Evolutionary conservation across 805 yeast genomes (phyloP).

Genomic region (Ogataea ganodermae): DNA sequence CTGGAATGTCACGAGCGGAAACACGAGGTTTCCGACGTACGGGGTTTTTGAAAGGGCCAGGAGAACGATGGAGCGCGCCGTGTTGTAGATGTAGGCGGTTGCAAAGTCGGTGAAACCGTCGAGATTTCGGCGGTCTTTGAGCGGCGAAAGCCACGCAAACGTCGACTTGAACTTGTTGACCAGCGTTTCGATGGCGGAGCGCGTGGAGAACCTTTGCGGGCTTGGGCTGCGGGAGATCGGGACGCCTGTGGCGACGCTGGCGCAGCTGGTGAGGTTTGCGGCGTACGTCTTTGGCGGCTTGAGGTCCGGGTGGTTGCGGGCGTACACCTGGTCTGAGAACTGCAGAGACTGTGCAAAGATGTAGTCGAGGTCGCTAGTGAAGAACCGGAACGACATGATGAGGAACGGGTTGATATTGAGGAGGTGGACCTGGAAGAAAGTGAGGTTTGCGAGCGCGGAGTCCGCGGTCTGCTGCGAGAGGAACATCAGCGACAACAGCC

Average conservation of each 20-base stretch:
- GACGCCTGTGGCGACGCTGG: neutral
- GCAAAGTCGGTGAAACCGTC: slow-evolving; percentile 25
- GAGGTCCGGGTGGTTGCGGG: slow-evolving; percentile 42
- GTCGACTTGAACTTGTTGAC: slow-evolving; percentile 3
- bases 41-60: slow-evolving; percentile 43
- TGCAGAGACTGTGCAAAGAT: slow-evolving; percentile 41
- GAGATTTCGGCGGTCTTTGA: slow-evolving; percentile 9
- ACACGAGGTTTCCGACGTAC: slow-evolving; percentile 41
- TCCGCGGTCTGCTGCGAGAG: slow-evolving; percentile 14
- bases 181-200: slow-evolving; percentile 1
- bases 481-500: slow-evolving; percentile 23
- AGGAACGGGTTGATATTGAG: slow-evolving; percentile 44
- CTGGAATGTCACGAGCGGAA: slow-evolving; percentile 46
- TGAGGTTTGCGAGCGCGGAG: slow-evolving; percentile 24
- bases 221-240: neutral
- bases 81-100: slow-evolving; percentile 29
- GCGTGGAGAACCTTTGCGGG: slow-evolving; percentile 2
- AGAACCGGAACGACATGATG: slow-evolving; percentile 38
- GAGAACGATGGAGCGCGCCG: slow-evolving; percentile 34
- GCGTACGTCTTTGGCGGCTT: slow-evolving; percentile 21
- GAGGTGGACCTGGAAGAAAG: slow-evolving; percentile 39
- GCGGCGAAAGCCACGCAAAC: slow-evolving; percentile 1
- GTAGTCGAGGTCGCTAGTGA: slow-evolving; percentile 42
- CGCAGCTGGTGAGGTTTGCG: slow-evolving; percentile 1
- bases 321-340: slow-evolving; percentile 41